phyloP scores from a whole-genome alignment of 768 basidiomycete species.

The Astraeus odoratus region DNA sequence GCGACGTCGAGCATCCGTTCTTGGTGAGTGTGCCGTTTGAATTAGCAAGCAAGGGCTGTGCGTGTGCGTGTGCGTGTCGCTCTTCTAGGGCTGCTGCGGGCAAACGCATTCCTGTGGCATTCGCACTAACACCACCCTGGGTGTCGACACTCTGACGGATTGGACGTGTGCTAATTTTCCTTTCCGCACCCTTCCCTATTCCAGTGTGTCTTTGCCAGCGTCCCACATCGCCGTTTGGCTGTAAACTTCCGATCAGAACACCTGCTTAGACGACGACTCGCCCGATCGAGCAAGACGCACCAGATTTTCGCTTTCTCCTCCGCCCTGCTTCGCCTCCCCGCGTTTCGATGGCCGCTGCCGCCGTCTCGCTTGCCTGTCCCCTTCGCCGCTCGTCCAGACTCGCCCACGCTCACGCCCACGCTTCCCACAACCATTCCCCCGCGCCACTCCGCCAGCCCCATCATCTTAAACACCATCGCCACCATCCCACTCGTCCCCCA shows the following conservation, averaged over 20 bases:
- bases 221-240: background rate
- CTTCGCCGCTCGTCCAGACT: conserved; percentile 24
- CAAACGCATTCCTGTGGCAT: too few relatives aligned
- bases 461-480: conserved; percentile 1
- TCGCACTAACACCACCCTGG: background rate
- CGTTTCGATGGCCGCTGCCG: conserved; percentile 24
- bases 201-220: background rate
- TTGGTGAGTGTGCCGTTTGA: too few relatives aligned
- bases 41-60: too few relatives aligned
- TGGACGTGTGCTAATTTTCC: background rate
- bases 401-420: conserved; percentile 14
- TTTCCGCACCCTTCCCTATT: conserved; percentile 3
- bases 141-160: background rate
- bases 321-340: background rate
- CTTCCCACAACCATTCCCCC: conserved; percentile 2
- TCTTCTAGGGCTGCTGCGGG: too few relatives aligned
- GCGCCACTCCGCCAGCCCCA: background rate
- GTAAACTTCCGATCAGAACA: conserved; percentile 4
- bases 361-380: conserved; percentile 23
- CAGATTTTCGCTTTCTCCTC: background rate
- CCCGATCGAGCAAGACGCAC: conserved; percentile 4
- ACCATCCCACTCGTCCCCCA: background rate
- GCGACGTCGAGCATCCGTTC: too few relatives aligned
- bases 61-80: background rate
- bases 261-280: background rate